Conservation (phyloP, 208 protist genomes). For the Trypanosoma congolense region DNA sequence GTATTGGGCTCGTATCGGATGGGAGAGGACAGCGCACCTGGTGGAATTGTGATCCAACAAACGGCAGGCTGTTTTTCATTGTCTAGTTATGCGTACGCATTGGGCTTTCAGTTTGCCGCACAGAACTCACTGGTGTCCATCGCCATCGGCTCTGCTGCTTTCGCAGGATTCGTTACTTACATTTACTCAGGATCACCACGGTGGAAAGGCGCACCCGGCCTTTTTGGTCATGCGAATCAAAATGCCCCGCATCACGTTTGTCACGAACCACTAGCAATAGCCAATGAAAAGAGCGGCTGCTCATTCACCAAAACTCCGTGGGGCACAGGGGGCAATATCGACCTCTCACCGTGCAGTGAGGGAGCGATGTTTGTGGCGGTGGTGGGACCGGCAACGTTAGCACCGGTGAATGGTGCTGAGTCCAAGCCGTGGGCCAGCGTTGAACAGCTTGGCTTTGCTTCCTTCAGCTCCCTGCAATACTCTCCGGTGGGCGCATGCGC, state of each 20-base stretch:
- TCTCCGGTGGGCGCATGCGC: too few species aligned
- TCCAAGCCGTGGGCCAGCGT: too few species aligned
- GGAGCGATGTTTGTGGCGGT: too few species aligned
- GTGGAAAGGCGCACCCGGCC: neutral
- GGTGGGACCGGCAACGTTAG: too few species aligned
- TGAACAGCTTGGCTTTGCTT: too few species aligned
- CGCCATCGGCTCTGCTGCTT: neutral
- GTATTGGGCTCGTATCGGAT: neutral
- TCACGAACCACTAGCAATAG: neutral
- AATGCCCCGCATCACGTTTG: neutral
- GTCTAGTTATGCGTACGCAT: neutral
- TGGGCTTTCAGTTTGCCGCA: neutral
- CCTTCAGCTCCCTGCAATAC: too few species aligned
- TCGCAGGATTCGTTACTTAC: neutral
- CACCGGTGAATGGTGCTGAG: too few species aligned
- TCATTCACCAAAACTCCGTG: neutral
- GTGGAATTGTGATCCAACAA: neutral
- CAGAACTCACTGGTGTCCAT: neutral
- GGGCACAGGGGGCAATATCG: too few species aligned
- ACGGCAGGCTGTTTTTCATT: neutral
- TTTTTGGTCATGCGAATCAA: conserved; percentile 1
- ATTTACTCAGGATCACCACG: neutral
- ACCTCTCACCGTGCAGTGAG: too few species aligned
- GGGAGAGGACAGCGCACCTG: neutral
- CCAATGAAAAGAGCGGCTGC: neutral